phyloP scores from a whole-genome alignment of 1,284 basidiomycete genomes.

The Ganoderma boninense region DNA sequence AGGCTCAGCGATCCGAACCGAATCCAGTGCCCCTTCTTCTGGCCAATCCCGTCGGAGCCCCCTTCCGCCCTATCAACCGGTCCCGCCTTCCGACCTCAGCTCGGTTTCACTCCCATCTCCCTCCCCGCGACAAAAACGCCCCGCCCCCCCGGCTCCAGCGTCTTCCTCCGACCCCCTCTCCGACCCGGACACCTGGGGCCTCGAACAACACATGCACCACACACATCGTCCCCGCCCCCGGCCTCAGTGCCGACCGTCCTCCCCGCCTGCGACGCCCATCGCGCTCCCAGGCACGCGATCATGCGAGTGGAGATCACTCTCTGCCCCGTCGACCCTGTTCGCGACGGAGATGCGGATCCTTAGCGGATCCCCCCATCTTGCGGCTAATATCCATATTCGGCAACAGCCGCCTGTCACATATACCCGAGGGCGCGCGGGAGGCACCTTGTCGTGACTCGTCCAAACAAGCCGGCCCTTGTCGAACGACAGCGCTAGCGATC shows the following conservation, averaged over 20 bases:
- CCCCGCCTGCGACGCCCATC: background rate
- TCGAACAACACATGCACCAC: background rate
- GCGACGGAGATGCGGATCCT: background rate
- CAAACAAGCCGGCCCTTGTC: background rate
- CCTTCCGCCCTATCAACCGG: conserved; percentile 36
- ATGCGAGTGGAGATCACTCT: background rate
- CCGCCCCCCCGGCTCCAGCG: background rate
- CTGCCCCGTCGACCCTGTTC: background rate
- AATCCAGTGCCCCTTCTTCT: conserved; percentile 28
- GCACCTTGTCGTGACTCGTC: background rate
- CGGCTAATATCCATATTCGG: background rate
- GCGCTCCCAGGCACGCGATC: background rate
- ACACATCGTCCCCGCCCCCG: background rate
- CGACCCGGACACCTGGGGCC: background rate
- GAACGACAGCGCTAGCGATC: background rate
- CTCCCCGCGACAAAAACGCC: conserved; percentile 2
- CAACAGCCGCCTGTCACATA: conserved; percentile 5
- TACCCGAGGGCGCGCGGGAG: background rate
- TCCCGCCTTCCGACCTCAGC: conserved; percentile 31
- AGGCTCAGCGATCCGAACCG: conserved; percentile 34
- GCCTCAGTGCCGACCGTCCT: background rate
- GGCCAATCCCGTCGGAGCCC: conserved; percentile 28
- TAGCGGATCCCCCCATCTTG: background rate
- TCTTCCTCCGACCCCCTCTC: background rate
- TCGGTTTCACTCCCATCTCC: conserved; percentile 27